Base-by-base conservation (phyloP, 2,329 filamentous ascomycete species). In the Calonectria fujianensis region DNA sequence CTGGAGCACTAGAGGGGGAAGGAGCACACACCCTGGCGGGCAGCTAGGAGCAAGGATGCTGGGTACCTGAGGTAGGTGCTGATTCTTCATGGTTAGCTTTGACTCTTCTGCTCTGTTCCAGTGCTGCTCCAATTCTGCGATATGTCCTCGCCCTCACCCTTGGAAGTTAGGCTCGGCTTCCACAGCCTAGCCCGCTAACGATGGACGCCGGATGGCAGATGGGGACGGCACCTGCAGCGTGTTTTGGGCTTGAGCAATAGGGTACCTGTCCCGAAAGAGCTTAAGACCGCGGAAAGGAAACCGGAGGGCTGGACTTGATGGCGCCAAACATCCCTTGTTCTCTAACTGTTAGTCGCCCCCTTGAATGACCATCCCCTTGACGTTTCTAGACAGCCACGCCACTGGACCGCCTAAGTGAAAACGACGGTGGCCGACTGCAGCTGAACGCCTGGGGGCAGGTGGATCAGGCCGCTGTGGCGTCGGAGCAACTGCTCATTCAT, bases 211-310 rank as follows among this genome's bases (percentile, higher is more conserved):
- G 66, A 73, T 73, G 41, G 71, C 65, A 69, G 71, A 73, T 66
- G 66, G 70, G 54, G 35, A 41, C 68, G 29, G 51, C 52, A 50
- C 66, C 31, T 64, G 48, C 57, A 64, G 32, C 29, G 50, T 48
- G 61, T 63, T 73, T 69, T 48, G 37, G 39, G 54, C 65, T 69
- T 73, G 59, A 13, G 57, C 66, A 70, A 52, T 54, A 57, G 39
- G 51, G 29, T 70, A 57, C 77, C 74, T 79, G 72, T 61, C 75
- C 71, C 27, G 72, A 80, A 76, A 61, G 69, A 80, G 78, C 71
- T 75, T 76, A 79, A 80, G 39, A 74, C 73, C 35, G 75, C 71
- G 74, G 72, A 79, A 80, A 77, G 75, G 67, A 65, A 69, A 75
- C 75, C 70, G 70, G 50, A 74, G 59, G 69, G 71, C 75, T 76